Base-by-base conservation (phyloP, 768 basidiomycete genomes). In the Kwoniella europaea region DNA sequence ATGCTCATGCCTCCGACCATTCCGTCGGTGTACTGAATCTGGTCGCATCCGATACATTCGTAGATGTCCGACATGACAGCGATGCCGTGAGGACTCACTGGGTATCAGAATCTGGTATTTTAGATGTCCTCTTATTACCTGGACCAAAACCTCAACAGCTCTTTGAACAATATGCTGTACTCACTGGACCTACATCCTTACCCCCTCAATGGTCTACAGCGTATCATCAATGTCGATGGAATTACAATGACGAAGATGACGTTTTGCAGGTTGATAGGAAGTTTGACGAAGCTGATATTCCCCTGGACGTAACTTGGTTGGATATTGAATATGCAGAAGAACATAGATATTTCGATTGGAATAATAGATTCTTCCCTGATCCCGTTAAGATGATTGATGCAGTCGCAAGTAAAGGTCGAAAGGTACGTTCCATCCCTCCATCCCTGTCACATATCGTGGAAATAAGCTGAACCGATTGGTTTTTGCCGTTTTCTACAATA, bases 201-300 rank as follows among this genome's bases (percentile, higher is more conserved):
- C 97, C 97, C 0, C 90, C 93, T 10, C 88, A 92, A 20, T 98
- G 92, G 89, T 89, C 93, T 29, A 86, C 98, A 68, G 97, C 90
- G 0, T 96, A 99, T 79, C 97, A 98, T 83, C 97, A 98, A 82
- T 98, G 96, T 82, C 87, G 97, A 44, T 98, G 97, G 97, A 98
- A 99, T 82, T 98, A 99, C 79, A 87, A 96, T 73, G 92, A 90
- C 84, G 90, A 92, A 29, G 89, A 91, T 12, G 97, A 98, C 82
- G 87, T 99, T 10, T 87, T 93, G 12, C 86, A 88, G 4, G 93
- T 98, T 10, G 91, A 95, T 83, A 87, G 86, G 79, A 87, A 90
- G 63, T 97, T 99, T 77, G 97, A 99, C 69, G 92, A 95, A 75
- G 92, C 91, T 53, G 92, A 96, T 76, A 93, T 98, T 68, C 97